phyloP scores from a whole-genome alignment of 1,284 basidiomycete species.

The Malassezia caprae region DNA sequence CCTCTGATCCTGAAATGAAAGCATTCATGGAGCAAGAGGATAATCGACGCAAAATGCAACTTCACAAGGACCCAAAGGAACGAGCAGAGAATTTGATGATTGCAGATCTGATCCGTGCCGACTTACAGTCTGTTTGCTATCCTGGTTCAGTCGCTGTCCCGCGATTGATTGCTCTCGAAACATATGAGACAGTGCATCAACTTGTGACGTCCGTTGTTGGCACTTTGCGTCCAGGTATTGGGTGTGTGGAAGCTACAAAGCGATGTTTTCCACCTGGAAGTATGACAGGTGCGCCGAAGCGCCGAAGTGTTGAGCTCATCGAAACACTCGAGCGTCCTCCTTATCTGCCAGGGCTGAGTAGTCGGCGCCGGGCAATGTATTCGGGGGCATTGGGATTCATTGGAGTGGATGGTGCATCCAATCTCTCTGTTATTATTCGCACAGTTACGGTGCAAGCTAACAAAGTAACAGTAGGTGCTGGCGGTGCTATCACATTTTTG shows the following conservation, averaged over 20 bases:
- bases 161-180: slow-evolving; percentile 78
- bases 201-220: slow-evolving; percentile 78
- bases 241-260: slow-evolving; percentile 63
- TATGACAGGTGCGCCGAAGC: slow-evolving; percentile 96
- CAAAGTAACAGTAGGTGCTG: slow-evolving; percentile 62
- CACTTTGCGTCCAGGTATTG: slow-evolving; percentile 50
- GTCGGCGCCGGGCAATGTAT: slow-evolving; percentile 61
- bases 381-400: slow-evolving; percentile 80
- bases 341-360: slow-evolving; percentile 8
- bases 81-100: slow-evolving; percentile 98
- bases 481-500: slow-evolving; percentile 88
- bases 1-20: slow-evolving; percentile 20
- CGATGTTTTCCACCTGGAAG: slow-evolving; percentile 62
- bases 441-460: slow-evolving; percentile 72
- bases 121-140: slow-evolving; percentile 63
- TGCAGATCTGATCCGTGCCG: slow-evolving; percentile 88
- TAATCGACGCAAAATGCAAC: slow-evolving; percentile 47
- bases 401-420: slow-evolving; percentile 74
- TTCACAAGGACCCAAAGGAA: slow-evolving; percentile 74
- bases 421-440: slow-evolving; percentile 91
- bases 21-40: slow-evolving; percentile 44
- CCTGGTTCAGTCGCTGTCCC: slow-evolving; percentile 68
- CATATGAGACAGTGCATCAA: slow-evolving; percentile 90
- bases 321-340: slow-evolving; percentile 60
- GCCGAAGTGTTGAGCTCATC: slow-evolving; percentile 80